phyloP scores from a whole-genome alignment of 371 early-diverging fungal species.

The Mortierella sp. region DNA sequence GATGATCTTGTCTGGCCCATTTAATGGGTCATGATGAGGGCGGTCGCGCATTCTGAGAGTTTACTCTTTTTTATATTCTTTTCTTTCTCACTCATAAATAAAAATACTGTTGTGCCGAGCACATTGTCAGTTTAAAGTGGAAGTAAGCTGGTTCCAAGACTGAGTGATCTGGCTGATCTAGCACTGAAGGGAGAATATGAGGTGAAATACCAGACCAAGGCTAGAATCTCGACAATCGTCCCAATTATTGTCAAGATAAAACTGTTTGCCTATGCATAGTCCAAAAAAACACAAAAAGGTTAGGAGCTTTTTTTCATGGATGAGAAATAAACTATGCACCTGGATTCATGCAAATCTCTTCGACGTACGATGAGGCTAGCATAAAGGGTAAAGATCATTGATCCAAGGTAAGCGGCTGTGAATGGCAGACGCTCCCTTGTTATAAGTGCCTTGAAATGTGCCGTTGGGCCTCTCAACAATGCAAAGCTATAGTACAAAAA shows the following conservation, averaged over 20 bases:
- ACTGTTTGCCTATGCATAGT: conserved; percentile 50
- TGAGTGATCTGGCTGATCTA: not conserved
- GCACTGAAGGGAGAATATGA: conserved; percentile 45
- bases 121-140: not conserved
- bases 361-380: conserved; percentile 64
- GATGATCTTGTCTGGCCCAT: conserved; percentile 57
- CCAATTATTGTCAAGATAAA: conserved; percentile 68
- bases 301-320: not conserved
- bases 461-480: conserved; percentile 72
- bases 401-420: conserved; percentile 69
- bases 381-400: conserved; percentile 72
- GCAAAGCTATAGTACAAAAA: conserved; percentile 62
- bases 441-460: conserved; percentile 72
- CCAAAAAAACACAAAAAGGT: not conserved
- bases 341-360: not conserved
- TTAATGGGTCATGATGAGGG: conserved; percentile 50
- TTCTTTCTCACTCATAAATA: not conserved
- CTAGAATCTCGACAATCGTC: conserved; percentile 69
- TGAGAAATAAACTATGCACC: not conserved
- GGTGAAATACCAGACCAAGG: conserved; percentile 67
- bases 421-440: conserved; percentile 71
- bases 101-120: not conserved
- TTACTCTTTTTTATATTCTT: conserved; percentile 17
- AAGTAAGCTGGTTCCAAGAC: not conserved
- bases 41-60: conserved; percentile 59